Percentiles rank a stretch among this genome's conserved stretches.
These are phyloP conservation scores for Breynia disticha DNA, from an alignment of 441 rosid species.

Conservation along the genomic window DNA sequence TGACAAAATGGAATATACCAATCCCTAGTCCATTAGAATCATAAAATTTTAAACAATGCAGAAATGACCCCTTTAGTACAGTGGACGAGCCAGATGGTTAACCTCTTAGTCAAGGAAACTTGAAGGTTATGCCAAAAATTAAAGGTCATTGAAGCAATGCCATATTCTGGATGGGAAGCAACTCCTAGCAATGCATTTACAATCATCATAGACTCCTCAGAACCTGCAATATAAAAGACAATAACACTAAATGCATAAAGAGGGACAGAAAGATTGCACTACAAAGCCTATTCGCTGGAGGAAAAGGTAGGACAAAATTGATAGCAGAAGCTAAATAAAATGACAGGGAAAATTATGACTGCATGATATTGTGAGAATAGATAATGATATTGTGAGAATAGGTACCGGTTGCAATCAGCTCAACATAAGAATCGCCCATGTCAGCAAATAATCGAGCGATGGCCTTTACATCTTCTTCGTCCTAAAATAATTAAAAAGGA, in stretches of 20 bases:
- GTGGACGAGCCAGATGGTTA: slow-evolving; percentile 37
- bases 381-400: too few species aligned
- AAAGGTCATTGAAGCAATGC: slow-evolving; percentile 98
- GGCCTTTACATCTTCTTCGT: slow-evolving; percentile 98
- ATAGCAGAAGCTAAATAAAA: slow-evolving; percentile 14
- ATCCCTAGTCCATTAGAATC: slow-evolving; percentile 49
- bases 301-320: not conserved
- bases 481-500: slow-evolving; percentile 38
- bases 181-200: slow-evolving; percentile 83
- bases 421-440: slow-evolving; percentile 97
- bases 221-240: slow-evolving; percentile 39
- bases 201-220: slow-evolving; percentile 82
- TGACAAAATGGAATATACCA: slow-evolving; percentile 54
- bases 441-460: slow-evolving; percentile 96
- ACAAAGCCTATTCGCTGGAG: not conserved
- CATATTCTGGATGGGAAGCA: slow-evolving; percentile 91
- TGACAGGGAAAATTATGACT: slow-evolving; percentile 11
- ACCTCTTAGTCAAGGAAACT: slow-evolving; percentile 70
- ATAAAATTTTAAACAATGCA: slow-evolving; percentile 18
- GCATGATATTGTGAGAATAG: too few species aligned
- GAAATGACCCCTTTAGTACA: slow-evolving; percentile 10
- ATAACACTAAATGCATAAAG: slow-evolving; percentile 4
- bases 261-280: not conserved
- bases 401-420: slow-evolving; percentile 88
- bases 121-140: slow-evolving; percentile 99